Base-by-base conservation (phyloP, 1,139 yeast species). In the Yamadazyma pseudoaaseri region DNA sequence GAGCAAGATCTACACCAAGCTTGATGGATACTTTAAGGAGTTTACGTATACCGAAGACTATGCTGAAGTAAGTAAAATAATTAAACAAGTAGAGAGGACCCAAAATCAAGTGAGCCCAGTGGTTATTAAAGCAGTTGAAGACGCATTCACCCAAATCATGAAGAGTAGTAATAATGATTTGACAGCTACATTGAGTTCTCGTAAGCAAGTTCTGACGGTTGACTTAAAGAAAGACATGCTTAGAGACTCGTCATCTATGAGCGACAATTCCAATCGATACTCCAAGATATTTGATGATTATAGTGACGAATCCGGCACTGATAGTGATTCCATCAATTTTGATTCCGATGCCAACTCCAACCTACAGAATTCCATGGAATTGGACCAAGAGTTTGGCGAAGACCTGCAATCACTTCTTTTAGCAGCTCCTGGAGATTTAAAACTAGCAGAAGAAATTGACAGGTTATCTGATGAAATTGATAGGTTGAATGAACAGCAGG, bases 381-480 rank as follows among this genome's bases (percentile, higher is more conserved):
- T 41, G 10, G 47, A 41, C 6, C 21, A 34, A 1, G 39, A 36
- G 8, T 20, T 29, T 5, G 16, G 20, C 11, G 35, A 34, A 26
- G 47, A 41, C 15, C 46, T 34, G 27, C 31, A 60, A 47, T 39
- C 66, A 50, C 43, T 66, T 5, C 49, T 58, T 15, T 51, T 78
- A 26, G 86, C 87, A 0, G 84, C 82, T 0, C 87, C 89, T 0
- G 86, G 86, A 1, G 80, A 80, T 35, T 62, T 81, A 36, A 76
- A 83, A 34, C 59, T 85, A 13, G 71, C 82, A 0, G 86, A 82
- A 45, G 86, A 83, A 35, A 84, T 87, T 25, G 62, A 66, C 3
- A 70, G 64, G 13, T 54, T 86, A 11, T 62, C 72, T 5, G 58
- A 63, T 4, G 86, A 81, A 15, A 77, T 87, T n/a, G 78, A 73